Evolutionary conservation across 2,329 filamentous ascomycete species (phyloP).

Genomic region (Apiospora arundinis): DNA sequence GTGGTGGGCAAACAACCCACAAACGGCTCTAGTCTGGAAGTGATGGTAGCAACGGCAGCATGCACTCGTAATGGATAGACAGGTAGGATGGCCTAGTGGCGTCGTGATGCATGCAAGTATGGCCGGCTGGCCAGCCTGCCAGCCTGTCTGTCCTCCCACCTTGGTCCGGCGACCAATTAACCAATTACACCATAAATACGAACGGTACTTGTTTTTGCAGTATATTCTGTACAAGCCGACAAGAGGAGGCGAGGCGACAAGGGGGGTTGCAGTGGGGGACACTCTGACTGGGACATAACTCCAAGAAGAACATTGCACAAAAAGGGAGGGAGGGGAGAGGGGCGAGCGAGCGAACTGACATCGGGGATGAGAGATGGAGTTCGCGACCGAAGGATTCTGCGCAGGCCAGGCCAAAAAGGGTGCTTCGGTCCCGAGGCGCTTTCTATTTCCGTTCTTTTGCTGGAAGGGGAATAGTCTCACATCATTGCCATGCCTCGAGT

Average conservation of each 20-base stretch:
- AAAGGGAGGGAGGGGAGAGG: background rate
- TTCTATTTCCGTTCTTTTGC: background rate
- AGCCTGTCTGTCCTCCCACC: background rate
- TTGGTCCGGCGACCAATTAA: background rate
- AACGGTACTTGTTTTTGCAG: background rate
- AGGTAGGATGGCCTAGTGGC: background rate
- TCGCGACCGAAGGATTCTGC: background rate
- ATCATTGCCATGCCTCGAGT: no score
- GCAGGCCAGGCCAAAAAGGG: background rate
- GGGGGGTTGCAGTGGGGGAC: background rate
- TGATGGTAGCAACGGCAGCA: background rate
- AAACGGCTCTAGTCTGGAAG: background rate
- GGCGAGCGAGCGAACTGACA: background rate
- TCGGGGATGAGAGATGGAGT: background rate
- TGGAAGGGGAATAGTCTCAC: background rate
- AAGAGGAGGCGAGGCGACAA: background rate
- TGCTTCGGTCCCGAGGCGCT: background rate
- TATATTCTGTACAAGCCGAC: background rate
- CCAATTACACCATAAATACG: background rate
- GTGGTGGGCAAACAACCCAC: background rate
- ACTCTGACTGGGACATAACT: no score
- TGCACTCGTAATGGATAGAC: slow-evolving; percentile 7
- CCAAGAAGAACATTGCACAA: no score
- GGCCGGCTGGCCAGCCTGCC: no score
- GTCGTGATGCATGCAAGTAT: slow-evolving; percentile 6